Evolutionary conservation across 108 stramenopile genomes (phyloP).

Genomic region (Cylindrotheca fusiformis): DNA sequence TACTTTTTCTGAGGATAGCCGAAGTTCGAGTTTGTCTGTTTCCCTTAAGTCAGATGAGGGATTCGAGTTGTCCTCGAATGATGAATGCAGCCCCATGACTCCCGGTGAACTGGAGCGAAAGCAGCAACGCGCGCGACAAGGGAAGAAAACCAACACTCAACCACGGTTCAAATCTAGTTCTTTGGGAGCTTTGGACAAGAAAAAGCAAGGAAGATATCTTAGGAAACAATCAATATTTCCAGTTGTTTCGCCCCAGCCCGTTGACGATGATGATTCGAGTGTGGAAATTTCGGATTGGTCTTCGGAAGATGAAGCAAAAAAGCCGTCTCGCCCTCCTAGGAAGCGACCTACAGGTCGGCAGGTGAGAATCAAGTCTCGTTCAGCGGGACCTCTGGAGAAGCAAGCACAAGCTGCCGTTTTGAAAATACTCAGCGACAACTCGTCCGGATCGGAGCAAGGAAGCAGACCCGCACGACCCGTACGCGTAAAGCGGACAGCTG

Average conservation of each 20-base stretch:
- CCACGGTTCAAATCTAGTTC: not conserved
- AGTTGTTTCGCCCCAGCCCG: not conserved
- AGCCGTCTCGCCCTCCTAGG: not conserved
- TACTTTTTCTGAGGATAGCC: no score
- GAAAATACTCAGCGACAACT: not conserved
- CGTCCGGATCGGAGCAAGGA: not conserved
- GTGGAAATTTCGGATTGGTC: not conserved
- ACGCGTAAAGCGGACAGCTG: not conserved
- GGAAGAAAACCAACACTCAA: no score
- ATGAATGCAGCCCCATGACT: no score
- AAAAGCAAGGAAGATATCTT: not conserved
- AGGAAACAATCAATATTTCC: not conserved
- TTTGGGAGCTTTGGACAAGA: not conserved
- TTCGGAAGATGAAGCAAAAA: not conserved
- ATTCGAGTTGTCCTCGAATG: no score
- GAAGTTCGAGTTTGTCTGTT: no score
- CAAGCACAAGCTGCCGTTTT: not conserved
- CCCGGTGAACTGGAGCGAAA: no score
- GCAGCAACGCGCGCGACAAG: no score
- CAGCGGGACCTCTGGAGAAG: not conserved
- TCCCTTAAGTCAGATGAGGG: no score
- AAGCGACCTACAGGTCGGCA: not conserved
- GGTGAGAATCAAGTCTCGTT: not conserved
- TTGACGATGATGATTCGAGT: not conserved
- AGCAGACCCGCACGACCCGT: not conserved